These are phyloP conservation scores for Botrytis porri DNA, from an alignment of 2,329 filamentous ascomycete genomes.

Conservation along the genomic window DNA sequence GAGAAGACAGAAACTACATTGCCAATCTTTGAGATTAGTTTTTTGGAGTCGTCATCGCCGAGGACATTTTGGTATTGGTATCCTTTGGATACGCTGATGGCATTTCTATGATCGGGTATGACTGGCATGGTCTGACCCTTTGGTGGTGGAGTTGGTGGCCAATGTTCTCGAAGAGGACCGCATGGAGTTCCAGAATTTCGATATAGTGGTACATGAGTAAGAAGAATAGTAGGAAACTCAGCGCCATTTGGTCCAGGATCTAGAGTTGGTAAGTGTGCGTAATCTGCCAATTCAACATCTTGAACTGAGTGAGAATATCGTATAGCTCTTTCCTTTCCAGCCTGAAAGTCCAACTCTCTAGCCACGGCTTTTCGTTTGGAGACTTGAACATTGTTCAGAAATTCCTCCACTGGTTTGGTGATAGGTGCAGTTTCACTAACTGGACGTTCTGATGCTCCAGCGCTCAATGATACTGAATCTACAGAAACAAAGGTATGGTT, in stretches of 20 bases:
- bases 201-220: slow-evolving; percentile 89
- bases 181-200: slow-evolving; percentile 80
- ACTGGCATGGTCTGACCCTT: slow-evolving; percentile 55
- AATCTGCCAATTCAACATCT: slow-evolving; percentile 43
- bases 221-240: slow-evolving; percentile 80
- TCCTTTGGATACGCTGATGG: slow-evolving; percentile 72
- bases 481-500: slow-evolving; percentile 96
- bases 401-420: slow-evolving; percentile 73
- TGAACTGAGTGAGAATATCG: slow-evolving; percentile 59
- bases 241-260: slow-evolving; percentile 45
- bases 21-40: slow-evolving; percentile 73
- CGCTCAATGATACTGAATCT: slow-evolving; percentile 84
- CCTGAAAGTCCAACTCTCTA: slow-evolving; percentile 64
- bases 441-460: slow-evolving; percentile 50
- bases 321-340: slow-evolving; percentile 54
- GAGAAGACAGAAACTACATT: slow-evolving; percentile 86
- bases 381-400: slow-evolving; percentile 64
- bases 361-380: slow-evolving; percentile 66
- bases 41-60: slow-evolving; percentile 69
- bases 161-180: slow-evolving; percentile 80
- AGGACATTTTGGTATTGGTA: slow-evolving; percentile 98
- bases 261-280: slow-evolving; percentile 41
- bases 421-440: slow-evolving; percentile 55
- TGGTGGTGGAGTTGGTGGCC: slow-evolving; percentile 65
- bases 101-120: slow-evolving; percentile 66